These are phyloP conservation scores for Monosporascus sp. DNA, from an alignment of 2,329 filamentous ascomycete genomes.

Conservation along the genomic window DNA sequence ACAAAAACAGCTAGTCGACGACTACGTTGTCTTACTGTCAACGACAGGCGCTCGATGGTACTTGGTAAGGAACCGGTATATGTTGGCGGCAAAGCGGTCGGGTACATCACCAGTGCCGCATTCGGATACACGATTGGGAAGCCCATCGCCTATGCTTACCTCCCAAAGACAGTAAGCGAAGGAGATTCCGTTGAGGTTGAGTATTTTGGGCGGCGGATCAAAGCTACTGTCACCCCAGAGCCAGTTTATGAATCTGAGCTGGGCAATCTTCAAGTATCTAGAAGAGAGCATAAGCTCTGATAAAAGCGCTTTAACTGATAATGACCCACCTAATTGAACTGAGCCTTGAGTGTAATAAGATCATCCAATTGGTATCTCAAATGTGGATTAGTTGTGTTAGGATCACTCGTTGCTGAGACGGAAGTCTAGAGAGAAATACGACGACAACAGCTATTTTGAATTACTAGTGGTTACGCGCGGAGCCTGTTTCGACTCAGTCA, in stretches of 20 bases:
- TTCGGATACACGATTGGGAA: constrained; percentile 56
- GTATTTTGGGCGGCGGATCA: constrained; percentile 52
- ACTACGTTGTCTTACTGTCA: constrained; percentile 46
- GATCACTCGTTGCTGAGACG: no score
- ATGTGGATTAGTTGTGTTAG: no score
- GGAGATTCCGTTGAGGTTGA: constrained; percentile 52
- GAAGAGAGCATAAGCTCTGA: background rate
- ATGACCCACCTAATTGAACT: no score
- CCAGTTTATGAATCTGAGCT: constrained; percentile 36
- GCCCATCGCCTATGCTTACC: constrained; percentile 54
- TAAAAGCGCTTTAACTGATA: background rate
- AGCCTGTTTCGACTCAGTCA: no score
- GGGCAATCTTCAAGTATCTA: background rate
- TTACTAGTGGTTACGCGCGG: no score
- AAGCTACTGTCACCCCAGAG: constrained; percentile 47
- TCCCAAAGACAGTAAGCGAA: constrained; percentile 40
- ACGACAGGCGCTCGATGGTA: constrained; percentile 51
- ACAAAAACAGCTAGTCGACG: constrained; percentile 27
- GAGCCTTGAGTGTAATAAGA: no score
- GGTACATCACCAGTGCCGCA: constrained; percentile 56
- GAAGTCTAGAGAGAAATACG: no score
- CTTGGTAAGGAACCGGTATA: constrained; percentile 60
- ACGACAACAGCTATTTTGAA: no score
- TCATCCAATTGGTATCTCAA: no score
- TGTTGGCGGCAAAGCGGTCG: constrained; percentile 36